phyloP scores from a whole-genome alignment of 495 filamentous ascomycete genomes.

The Neurospora africana region DNA sequence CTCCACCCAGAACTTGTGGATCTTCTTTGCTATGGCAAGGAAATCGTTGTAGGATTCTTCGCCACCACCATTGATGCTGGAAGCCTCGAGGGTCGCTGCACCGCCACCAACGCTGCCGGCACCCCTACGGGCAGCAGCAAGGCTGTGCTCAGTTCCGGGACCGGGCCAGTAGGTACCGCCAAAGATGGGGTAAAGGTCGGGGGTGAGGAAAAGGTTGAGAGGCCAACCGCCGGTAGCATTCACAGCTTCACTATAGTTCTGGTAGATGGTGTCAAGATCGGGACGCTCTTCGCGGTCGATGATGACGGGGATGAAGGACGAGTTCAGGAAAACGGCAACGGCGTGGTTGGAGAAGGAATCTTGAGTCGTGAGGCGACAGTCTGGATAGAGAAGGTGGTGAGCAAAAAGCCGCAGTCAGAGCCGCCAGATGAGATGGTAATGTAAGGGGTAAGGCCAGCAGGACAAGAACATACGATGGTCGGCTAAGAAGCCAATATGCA shows the following conservation, averaged over 20 bases:
- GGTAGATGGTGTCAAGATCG: constrained; percentile 92
- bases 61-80: constrained; percentile 11
- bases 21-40: constrained; percentile 70
- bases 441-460: not conserved
- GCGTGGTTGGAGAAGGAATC: constrained; percentile 81
- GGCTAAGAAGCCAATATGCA: constrained; percentile 91
- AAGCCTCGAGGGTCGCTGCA: constrained; percentile 13
- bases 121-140: constrained; percentile 14
- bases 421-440: not conserved
- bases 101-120: constrained; percentile 4
- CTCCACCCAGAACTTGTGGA: constrained; percentile 71
- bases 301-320: constrained; percentile 83
- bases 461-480: constrained; percentile 66
- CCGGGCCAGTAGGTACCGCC: constrained; percentile 97
- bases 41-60: constrained; percentile 57
- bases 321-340: constrained; percentile 74
- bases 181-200: constrained; percentile 85
- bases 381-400: constrained; percentile 27
- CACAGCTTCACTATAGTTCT: constrained; percentile 95
- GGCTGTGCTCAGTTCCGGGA: constrained; percentile 47
- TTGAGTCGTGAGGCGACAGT: constrained; percentile 88
- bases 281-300: constrained; percentile 92
- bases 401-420: not conserved
- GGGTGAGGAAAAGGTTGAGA: constrained; percentile 91
- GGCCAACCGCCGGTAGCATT: constrained; percentile 93